Conservation (phyloP, 2,329 filamentous ascomycete species). For the Pseudogymnoascus sp. region DNA sequence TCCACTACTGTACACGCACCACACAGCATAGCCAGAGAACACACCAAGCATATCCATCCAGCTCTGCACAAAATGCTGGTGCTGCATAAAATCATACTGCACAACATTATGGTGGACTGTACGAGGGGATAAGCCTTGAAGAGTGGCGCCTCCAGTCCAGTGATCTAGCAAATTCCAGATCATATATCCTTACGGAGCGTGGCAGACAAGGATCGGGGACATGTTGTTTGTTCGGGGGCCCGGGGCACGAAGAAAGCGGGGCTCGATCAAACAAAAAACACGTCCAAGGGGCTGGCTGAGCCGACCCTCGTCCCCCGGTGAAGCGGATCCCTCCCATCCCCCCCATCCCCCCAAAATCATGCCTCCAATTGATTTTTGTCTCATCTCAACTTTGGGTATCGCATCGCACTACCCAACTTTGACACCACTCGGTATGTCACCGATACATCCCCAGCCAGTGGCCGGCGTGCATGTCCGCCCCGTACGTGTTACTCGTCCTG, state of each 20-base stretch:
- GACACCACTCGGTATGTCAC: not conserved
- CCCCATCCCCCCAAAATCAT: not conserved
- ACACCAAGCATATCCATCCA: not conserved
- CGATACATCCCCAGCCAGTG: not conserved
- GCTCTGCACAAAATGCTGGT: not conserved
- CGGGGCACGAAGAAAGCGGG: not conserved
- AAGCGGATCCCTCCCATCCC: not conserved
- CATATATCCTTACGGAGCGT: slow-evolving; percentile 3
- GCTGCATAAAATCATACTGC: not conserved
- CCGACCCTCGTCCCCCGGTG: not conserved
- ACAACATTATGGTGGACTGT: not conserved
- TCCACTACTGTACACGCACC: not conserved
- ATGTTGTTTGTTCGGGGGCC: not conserved
- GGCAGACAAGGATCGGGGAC: not conserved
- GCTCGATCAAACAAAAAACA: not conserved
- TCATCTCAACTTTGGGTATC: slow-evolving; percentile 5
- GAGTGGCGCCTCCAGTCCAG: slow-evolving; percentile 6
- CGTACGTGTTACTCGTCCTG: not conserved
- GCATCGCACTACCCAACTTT: slow-evolving; percentile 3
- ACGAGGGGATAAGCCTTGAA: not conserved
- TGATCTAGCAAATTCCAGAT: not conserved
- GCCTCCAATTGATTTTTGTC: not conserved
- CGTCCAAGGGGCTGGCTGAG: not conserved
- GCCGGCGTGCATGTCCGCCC: not conserved
- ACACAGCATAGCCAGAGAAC: not conserved